Base-by-base conservation (phyloP, 2,329 filamentous ascomycete species). In the Didymellaceae sp. region DNA sequence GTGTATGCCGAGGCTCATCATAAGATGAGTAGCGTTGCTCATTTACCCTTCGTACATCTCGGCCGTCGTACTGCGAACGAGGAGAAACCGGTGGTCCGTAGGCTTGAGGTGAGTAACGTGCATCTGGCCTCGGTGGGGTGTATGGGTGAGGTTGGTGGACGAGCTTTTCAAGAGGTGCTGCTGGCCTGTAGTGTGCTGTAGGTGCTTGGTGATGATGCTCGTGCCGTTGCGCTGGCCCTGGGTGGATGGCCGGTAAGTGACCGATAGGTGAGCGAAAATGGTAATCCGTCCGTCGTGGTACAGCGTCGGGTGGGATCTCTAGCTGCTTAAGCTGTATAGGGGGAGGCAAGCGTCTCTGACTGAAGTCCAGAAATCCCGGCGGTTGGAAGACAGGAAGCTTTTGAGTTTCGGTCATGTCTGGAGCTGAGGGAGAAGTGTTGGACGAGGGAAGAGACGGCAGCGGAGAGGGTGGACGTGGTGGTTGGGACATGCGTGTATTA, bases 341-440 rank as follows among this genome's bases (percentile, higher is more conserved):
- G 39, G 74, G 74, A 48, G 74, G 72, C 21, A 73, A 62, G 31
- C 71, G 69, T 41, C 72, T 70, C 57, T 74, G 70, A 30, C 73
- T 67, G 51, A 72, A 71, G 50, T 71, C 71, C 35, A 71, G 63
- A 58, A 75, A 78, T 30, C 63, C 63, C 28, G 74, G 69, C 35
- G 71, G 63, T 22, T 74, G 73, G 42, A 78, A 74, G 42, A 66
- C 62, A 42, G 73, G 74, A 42, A 70, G 68, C 47, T 72, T 76
- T 57, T 78, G 77, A 47, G 73, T 76, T 60, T 78, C 75, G 24
- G 76, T 76, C 76, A 78, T 78, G 51, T 67, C 68, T 67, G 67
- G 54, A 56, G 68, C 50, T 47, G 67, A 59, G 61, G 59, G 63
- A 57, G 62, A 64, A 41, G 64, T 58, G 55, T 66, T 70, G 49